phyloP scores from a whole-genome alignment of 768 basidiomycete genomes.

The Kwoniella shandongensis region DNA sequence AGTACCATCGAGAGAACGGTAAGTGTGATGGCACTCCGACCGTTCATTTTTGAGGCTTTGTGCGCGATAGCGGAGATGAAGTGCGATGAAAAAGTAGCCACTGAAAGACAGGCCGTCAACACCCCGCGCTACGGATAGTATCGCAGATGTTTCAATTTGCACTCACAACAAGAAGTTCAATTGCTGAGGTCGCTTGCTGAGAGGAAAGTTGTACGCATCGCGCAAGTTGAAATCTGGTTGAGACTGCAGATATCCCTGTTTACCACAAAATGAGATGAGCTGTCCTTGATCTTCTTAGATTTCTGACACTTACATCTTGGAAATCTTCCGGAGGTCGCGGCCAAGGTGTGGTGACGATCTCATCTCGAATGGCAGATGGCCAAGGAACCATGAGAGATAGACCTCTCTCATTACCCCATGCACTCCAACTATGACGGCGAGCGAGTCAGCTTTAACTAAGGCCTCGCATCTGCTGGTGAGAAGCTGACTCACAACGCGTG shows the following conservation, averaged over 20 bases:
- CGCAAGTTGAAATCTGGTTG: slow-evolving; percentile 24
- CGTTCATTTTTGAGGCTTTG: neutral
- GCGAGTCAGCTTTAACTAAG: neutral
- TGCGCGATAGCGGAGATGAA: too few relatives aligned
- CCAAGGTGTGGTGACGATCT: slow-evolving; percentile 27
- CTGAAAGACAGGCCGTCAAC: slow-evolving; percentile 1
- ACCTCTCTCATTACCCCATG: slow-evolving; percentile 34
- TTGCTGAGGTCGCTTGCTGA: neutral
- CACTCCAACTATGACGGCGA: slow-evolving; percentile 22
- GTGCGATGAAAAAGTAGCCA: neutral
- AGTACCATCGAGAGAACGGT: neutral
- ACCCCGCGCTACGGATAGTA: neutral
- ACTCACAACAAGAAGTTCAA: slow-evolving; percentile 14
- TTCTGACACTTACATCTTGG: slow-evolving; percentile 13
- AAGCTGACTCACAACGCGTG: slow-evolving; percentile 33
- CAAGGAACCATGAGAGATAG: slow-evolving; percentile 16
- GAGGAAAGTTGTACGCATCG: slow-evolving; percentile 26
- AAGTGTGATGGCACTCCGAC: neutral
- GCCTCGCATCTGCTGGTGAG: too few relatives aligned
- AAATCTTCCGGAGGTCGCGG: slow-evolving; percentile 25
- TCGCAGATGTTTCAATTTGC: neutral
- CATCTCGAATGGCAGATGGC: slow-evolving; percentile 23
- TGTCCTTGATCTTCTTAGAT: neutral
- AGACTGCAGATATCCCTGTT: slow-evolving; percentile 6
- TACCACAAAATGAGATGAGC: too few relatives aligned